Base-by-base conservation (phyloP, 495 filamentous ascomycete species). In the Chaetomium tenue region DNA sequence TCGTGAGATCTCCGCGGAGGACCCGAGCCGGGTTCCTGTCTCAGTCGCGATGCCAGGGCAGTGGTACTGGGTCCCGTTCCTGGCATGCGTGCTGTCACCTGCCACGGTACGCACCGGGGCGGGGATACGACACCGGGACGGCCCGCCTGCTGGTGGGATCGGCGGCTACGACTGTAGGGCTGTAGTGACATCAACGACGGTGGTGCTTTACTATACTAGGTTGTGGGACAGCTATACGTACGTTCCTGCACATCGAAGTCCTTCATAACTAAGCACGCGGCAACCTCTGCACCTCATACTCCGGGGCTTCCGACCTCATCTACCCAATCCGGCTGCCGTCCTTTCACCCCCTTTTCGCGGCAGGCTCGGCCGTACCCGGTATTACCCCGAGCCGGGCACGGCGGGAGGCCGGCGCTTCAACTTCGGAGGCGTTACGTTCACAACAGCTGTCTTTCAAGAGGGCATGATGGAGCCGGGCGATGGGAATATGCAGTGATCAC, bases 21-120 rank as follows among this genome's bases (percentile, higher is more conserved):
- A 1, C 3, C 25, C 22, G 70, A 70, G 58, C 75, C 75, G 9
- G 77, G 76, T 76, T 74, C 77, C 28, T 80, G 77, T 63, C 76
- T 23, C 46, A 20, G 66, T 60, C 70, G 75, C 54, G 78, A 77
- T 58, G 64, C 68, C 33, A 71, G 67, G 15, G 77, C 74, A 44
- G 15, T 80, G 75, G 74, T 80, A 77, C 26, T 80, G 78, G 59
- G 73, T 70, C 26, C 73, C 74, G 23, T 51, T 56, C 11, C 71
- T 56, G 72, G 73, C 58, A 60, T 22, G 62, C 37, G 23, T 55
- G n/a, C 9, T 30, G 42, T 12, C 48, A 20, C 62, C 65, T 18
- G 63, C 63, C 26, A 61, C 61, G 5, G 51, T 16, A 16, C 63
- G 50, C 30, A 53, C 53, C 18, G 25, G 18, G 20, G 25, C 16